Percentiles rank a stretch among this genome's conserved stretches.
Evolutionary conservation across 2,329 filamentous ascomycete species (phyloP).

Genomic region (Davidsoniella neocaledoniae): DNA sequence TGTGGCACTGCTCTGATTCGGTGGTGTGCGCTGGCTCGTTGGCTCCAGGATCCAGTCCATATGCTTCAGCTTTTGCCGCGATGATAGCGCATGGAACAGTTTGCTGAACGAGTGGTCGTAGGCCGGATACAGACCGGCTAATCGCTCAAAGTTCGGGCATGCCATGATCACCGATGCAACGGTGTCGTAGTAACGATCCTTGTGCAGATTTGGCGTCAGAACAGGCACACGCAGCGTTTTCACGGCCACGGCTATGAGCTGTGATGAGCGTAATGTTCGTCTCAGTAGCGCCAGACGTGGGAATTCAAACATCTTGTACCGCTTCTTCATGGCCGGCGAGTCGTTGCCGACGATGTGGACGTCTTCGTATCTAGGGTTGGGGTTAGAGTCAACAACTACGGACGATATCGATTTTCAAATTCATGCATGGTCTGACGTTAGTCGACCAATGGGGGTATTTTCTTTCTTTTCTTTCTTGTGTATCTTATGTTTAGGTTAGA

Average conservation of each 20-base stretch:
- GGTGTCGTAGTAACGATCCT: constrained; percentile 37
- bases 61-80: constrained; percentile 35
- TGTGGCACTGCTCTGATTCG: neutral
- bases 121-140: constrained; percentile 35
- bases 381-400: neutral
- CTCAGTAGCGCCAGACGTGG: constrained; percentile 38
- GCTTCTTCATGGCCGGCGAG: constrained; percentile 37
- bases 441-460: no score
- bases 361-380: constrained; percentile 32
- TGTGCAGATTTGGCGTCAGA: constrained; percentile 22
- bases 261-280: constrained; percentile 37
- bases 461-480: no score
- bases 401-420: neutral
- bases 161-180: constrained; percentile 46
- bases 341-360: constrained; percentile 44
- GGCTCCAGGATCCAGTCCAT: constrained; percentile 42
- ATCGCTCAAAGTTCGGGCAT: constrained; percentile 45
- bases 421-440: neutral
- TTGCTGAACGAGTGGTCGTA: constrained; percentile 41
- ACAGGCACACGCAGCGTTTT: constrained; percentile 40
- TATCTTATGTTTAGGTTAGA: neutral
- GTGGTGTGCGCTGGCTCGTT: constrained; percentile 15
- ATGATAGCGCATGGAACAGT: constrained; percentile 42
- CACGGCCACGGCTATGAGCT: constrained; percentile 36
- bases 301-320: constrained; percentile 35